Conservation (phyloP, 345 rosid genomes). For the Murraya koenigii region DNA sequence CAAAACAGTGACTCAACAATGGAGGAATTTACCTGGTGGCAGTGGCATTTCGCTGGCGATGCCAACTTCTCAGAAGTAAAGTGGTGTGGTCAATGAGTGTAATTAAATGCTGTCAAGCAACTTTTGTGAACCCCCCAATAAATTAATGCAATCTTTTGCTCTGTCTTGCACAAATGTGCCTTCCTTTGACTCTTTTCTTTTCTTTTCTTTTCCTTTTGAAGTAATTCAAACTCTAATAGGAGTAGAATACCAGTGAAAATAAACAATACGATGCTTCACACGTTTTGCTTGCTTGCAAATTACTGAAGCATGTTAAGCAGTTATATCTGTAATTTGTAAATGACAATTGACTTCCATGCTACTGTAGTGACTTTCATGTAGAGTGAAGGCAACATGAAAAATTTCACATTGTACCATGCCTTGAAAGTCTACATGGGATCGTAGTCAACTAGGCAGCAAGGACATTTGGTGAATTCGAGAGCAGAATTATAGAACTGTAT, state of each 20-base stretch:
- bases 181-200: background rate
- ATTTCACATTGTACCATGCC: background rate
- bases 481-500: background rate
- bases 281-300: background rate
- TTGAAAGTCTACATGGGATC: background rate
- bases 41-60: conserved; percentile 84
- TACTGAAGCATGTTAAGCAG: background rate
- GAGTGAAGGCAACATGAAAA: background rate
- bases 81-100: conserved; percentile 6
- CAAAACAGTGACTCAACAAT: conserved; percentile 92
- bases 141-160: background rate
- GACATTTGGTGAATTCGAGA: background rate
- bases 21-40: conserved; percentile 84
- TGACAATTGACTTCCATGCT: background rate
- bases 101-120: background rate
- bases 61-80: conserved; percentile 87
- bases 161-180: background rate
- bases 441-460: background rate
- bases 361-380: background rate
- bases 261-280: background rate
- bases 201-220: background rate
- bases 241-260: background rate
- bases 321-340: background rate
- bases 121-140: conserved; percentile 2
- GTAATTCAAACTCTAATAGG: background rate